Evolutionary conservation across 208 protist genomes (phyloP).

Genomic region (Crithidia brevicula): DNA sequence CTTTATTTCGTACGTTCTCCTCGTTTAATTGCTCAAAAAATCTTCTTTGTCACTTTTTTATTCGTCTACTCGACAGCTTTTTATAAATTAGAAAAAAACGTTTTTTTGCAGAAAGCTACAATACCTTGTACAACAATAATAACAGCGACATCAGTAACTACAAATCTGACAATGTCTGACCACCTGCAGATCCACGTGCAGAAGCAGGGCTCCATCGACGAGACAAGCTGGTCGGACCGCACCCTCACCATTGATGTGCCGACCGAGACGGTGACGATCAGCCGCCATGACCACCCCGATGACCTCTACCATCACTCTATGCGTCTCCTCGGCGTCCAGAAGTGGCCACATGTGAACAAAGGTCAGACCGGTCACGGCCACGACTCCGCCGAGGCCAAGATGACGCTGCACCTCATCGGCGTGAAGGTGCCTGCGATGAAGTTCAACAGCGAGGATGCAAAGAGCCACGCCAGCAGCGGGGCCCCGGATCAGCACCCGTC

Average conservation of each 20-base stretch:
- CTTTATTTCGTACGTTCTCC: no score
- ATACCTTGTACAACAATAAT: not conserved
- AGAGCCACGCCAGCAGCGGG: not conserved
- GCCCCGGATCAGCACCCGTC: not conserved
- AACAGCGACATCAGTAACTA: not conserved
- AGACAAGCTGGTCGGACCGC: not conserved
- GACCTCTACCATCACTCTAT: constrained; percentile 4
- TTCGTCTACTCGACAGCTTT: not conserved
- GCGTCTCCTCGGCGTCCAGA: constrained; percentile 3
- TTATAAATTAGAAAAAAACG: not conserved
- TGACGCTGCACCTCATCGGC: constrained; percentile 3
- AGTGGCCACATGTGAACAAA: not conserved
- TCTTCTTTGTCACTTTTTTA: not conserved
- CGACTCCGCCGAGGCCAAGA: constrained; percentile 5
- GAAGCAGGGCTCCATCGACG: not conserved
- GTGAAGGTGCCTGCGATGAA: not conserved
- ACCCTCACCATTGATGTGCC: constrained; percentile 5
- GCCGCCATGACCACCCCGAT: constrained; percentile 4
- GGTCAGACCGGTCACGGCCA: not conserved
- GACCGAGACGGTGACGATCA: constrained; percentile 6
- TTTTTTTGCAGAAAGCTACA: no score
- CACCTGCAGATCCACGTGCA: constrained; percentile 2
- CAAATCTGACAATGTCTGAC: not conserved
- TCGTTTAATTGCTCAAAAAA: no score
- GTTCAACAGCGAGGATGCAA: not conserved